Evolutionary conservation across 1,284 basidiomycete genomes (phyloP).

Genomic region (Clitocybe nebularis): DNA sequence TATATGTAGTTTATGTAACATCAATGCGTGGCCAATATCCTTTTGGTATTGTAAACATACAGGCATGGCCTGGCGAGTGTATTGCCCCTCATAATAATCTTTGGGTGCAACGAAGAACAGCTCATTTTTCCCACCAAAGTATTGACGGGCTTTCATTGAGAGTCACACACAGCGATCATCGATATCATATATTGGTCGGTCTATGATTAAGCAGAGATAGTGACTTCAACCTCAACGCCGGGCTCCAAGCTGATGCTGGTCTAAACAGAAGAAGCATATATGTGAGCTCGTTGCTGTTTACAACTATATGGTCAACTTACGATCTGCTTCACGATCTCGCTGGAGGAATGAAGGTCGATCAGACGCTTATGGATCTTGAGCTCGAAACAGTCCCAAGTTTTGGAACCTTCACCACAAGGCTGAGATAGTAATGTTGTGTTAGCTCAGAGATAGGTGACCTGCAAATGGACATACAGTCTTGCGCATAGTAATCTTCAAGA

Average conservation of each 20-base stretch:
- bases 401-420: conserved; percentile 99
- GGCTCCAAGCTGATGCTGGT: conserved; percentile 98
- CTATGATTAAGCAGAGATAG: conserved; percentile 68
- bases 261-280: conserved; percentile 36
- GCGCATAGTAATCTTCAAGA: conserved; percentile 97
- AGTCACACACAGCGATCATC: too few relatives aligned
- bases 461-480: conserved; percentile 71
- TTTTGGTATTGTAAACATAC: too few relatives aligned
- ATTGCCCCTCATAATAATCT: too few relatives aligned
- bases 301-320: conserved; percentile 45
- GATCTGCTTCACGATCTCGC: conserved; percentile 99
- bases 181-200: not conserved
- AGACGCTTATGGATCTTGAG: conserved; percentile 99
- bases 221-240: conserved; percentile 99
- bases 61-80: too few relatives aligned
- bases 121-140: too few relatives aligned
- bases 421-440: conserved; percentile 28
- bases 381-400: conserved; percentile 99
- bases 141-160: too few relatives aligned
- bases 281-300: not conserved
- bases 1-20: too few relatives aligned
- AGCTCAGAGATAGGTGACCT: not conserved
- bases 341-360: conserved; percentile 98
- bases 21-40: too few relatives aligned
- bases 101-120: too few relatives aligned